Evolutionary conservation across 192 early-diverging fungal genomes (phyloP), one percentile per base, ranked within the genome.

Genomic region (Powellomyces hirtus): DNA sequence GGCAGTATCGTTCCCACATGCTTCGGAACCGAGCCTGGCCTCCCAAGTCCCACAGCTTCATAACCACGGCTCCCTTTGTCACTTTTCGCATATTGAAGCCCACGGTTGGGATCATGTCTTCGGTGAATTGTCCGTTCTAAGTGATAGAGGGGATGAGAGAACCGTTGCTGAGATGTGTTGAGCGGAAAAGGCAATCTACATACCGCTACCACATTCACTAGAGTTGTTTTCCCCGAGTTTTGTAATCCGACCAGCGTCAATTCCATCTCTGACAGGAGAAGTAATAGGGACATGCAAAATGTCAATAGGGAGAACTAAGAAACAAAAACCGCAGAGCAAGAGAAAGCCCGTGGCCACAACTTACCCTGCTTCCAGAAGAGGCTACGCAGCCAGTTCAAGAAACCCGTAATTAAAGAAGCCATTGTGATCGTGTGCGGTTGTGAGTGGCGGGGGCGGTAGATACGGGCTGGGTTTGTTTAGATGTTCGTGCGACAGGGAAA

Each of bases 31-130:
- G 80, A 49, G 96, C 91, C 74, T 99, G 97, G 10, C 97, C 97
- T 40, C 97, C 97, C 75, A 99, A 88, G 79, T 99, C 97, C 97
- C 97, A 99, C 62, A 99, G 79, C 75, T 98, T 98, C 94, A 99
- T 97, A 16, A 99, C 94, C 51, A 92, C 82, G 14, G 76, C 72
- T 1, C 82, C 82, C 66, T 84, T 84, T 3, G 82, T 84, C 4
- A 84, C 82, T 72, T 84, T 84, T 31, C 96, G 86, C 97, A 99
- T 99, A 74, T 98, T 98, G 76, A 98, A 99, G 11, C 97, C 97
- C 24, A 99, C 94, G 5, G 97, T 99, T 1, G 97, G 97, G 50
- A 98, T 98, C 86, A 80, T 82, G 59, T 84, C 82, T 62, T 84
- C 84, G 18, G 62, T 84, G 88, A 94, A 82, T 65, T 70, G 74